Evolutionary conservation across 1,139 yeast species (phyloP), one percentile per base, ranked within the genome.

Genomic region (Suhomyces yuchorum): DNA sequence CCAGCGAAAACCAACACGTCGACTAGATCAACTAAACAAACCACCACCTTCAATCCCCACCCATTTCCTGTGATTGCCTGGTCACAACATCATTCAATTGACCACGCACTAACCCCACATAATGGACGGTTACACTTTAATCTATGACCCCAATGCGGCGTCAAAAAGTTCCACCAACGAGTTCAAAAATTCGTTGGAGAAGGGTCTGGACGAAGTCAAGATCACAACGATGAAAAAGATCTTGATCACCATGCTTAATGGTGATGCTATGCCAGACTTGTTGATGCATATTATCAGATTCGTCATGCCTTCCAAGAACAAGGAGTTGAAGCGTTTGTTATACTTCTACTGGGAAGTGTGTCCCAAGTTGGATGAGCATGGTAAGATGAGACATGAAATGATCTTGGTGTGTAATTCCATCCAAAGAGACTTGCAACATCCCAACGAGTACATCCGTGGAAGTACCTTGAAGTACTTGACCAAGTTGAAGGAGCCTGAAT

Each of bases 271-370:
- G 84, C 95, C 97, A n/a, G 96, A 88, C 56, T 76, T 95, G 59
- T 80, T 95, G 70, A 93, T 95, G 99, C 97, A 92, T 67, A 88
- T 95, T 57, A 93, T 95, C 61, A 82, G 99, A 62, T 95, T 90
- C 62, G 95, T 95, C 49, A 91, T 95, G 97, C 99, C 99, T 18
- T 89, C 97, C 18, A 87, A 80, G 62, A 85, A 85, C 71, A 95
- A 93, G 71, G 89, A 86, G 60, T 81, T 95, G 70, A 95, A 95
- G 77, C 93, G 92, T 69, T 77, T 95, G 63, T 76, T 95, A 57
- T 95, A 93, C 64, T 90, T 91, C 63, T 95, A 95, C 75, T 95
- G 99, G 99, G 99, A 95, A 69, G 90, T 92, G 49, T 95, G 97
- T 65, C 96, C 97, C 47, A 95, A 95, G 71, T 77, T 85, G 59